phyloP scores from a whole-genome alignment of 75 land plant genomes.

The Picea glauca region DNA sequence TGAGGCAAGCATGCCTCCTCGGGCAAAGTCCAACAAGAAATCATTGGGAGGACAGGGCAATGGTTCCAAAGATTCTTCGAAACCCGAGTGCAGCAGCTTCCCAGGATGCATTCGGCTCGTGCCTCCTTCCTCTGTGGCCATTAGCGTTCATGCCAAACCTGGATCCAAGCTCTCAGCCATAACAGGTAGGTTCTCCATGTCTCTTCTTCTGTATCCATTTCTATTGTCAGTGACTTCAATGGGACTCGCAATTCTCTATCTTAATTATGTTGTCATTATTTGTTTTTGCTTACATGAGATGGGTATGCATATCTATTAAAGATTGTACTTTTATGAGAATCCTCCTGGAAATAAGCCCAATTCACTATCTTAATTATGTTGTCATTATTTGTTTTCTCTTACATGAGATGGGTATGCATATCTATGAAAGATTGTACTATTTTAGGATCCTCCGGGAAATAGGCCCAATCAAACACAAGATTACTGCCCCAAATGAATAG shows the following conservation, averaged over 20 bases:
- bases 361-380: not conserved
- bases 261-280: not conserved
- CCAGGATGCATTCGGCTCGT: constrained; percentile 49
- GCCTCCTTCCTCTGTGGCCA: constrained; percentile 59
- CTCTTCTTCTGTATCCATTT: not conserved
- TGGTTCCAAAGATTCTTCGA: not conserved
- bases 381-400: not conserved
- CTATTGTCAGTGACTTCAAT: not conserved
- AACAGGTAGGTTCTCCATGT: constrained; percentile 40
- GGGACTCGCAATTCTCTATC: constrained; percentile 24
- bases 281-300: not conserved
- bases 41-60: not conserved
- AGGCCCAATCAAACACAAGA: too few relatives aligned
- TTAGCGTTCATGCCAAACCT: constrained; percentile 84
- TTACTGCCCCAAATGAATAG: too few relatives aligned
- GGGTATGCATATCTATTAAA: not conserved
- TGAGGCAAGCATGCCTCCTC: not conserved
- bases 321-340: not conserved
- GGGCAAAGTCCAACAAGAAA: constrained; percentile 2
- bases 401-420: not conserved
- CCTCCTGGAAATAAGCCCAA: not conserved
- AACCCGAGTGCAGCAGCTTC: not conserved
- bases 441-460: too few relatives aligned
- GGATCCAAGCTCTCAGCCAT: constrained; percentile 74
- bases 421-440: not conserved